Conservation (phyloP, 805 yeast species). For the Isabelozyma pseudorhagii region DNA sequence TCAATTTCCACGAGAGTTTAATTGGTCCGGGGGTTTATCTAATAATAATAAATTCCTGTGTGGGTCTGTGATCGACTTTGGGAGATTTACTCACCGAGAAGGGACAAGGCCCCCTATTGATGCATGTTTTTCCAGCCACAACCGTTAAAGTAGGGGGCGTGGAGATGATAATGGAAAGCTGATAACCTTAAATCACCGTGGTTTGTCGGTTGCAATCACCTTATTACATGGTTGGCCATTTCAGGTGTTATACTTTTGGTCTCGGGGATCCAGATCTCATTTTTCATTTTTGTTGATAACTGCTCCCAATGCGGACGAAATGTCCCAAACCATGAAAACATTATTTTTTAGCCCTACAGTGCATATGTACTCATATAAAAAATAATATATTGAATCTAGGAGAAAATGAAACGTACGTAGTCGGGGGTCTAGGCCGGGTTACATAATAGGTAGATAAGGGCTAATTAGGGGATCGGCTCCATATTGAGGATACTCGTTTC, state of each 20-base stretch:
- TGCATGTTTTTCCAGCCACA: too few relatives aligned
- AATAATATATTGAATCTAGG: background rate
- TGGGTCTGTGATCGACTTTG: too few relatives aligned
- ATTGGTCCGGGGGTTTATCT: too few relatives aligned
- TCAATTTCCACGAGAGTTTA: background rate
- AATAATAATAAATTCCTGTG: too few relatives aligned
- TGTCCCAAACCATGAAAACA: too few relatives aligned
- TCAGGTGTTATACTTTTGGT: background rate
- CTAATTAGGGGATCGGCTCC: background rate
- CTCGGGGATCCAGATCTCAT: background rate
- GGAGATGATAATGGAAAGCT: too few relatives aligned
- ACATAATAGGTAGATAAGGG: background rate
- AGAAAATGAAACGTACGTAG: background rate
- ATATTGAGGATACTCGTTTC: background rate
- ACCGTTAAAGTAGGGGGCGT: too few relatives aligned
- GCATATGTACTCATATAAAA: background rate
- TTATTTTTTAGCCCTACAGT: background rate
- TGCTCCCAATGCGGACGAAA: background rate
- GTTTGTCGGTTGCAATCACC: too few relatives aligned
- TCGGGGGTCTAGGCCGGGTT: background rate
- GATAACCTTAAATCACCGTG: too few relatives aligned
- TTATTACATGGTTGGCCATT: background rate
- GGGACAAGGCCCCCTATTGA: too few relatives aligned
- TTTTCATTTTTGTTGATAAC: background rate
- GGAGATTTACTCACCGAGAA: too few relatives aligned